Evolutionary conservation across 768 basidiomycete genomes (phyloP), one percentile per base, ranked within the genome.

Genomic region (Pleurotus ostreatus): DNA sequence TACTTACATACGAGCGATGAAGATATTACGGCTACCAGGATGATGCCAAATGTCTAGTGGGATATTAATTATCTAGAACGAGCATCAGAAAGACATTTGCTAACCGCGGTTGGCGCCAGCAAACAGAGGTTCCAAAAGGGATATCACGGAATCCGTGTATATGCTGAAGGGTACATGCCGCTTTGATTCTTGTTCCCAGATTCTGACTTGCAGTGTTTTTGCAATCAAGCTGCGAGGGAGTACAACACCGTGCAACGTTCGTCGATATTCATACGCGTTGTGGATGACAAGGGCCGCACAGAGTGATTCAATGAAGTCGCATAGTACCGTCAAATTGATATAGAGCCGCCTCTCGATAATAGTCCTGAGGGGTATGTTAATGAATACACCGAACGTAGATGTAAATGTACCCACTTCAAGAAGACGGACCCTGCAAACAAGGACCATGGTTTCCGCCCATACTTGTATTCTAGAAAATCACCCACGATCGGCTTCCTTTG

Each of bases 141-240:
- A 38, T n/a, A 22, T 57, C 30, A 77, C 56, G 5, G 18, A 55
- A 5, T 47, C 22, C 25, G 68, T 57, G 2, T 71, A 57, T 1
- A 53, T 20, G 11, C 48, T 51, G 18, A 59, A 60, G 0, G 49
- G 54, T 7, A 23, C 25, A 30, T 9, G 6, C 49, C 46, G 46
- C 60, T 49, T 61, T 26, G 15, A 40, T 57, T 40, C n/a, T 5
- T n/a, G 39, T 57, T 34, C 3, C 60, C 57, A 53, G 52, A 49
- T 40, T 56, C 30, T 63, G 58, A 40, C 6, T 38, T 52, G 49
- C 8, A 68, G 57, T 53, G 65, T 51, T 15, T 58, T 56, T 13
- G 69, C 34, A 16, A 84, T 61, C 83, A 84, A 87, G 51, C 74
- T 78, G 2, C 74, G 74, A 0, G 85, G 85, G 34, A 87, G 71